Percentiles rank a stretch among this genome's conserved stretches.
Conservation (phyloP, 2,329 filamentous ascomycete species). For the Ophiostoma populinum region DNA sequence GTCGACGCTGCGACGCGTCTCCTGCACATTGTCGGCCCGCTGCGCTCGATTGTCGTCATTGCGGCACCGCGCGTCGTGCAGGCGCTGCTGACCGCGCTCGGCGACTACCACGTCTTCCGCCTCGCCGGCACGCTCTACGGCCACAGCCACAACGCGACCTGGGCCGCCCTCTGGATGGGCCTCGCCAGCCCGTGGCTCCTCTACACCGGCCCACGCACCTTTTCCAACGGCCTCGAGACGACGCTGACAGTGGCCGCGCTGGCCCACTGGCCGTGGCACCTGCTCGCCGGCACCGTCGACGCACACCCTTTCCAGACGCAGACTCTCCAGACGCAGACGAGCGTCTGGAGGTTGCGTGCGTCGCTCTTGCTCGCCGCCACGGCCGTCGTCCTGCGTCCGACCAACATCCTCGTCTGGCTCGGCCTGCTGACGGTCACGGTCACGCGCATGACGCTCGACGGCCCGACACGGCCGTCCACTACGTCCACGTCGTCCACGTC, state of each 20-base stretch:
- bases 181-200: slow-evolving; percentile 82
- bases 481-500: no score
- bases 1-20: slow-evolving; percentile 38
- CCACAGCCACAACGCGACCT: slow-evolving; percentile 40
- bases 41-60: slow-evolving; percentile 50
- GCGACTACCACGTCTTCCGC: slow-evolving; percentile 80
- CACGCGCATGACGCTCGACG: slow-evolving; percentile 22
- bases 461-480: no score
- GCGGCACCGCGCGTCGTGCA: slow-evolving; percentile 60
- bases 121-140: slow-evolving; percentile 62
- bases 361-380: slow-evolving; percentile 62
- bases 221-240: slow-evolving; percentile 91
- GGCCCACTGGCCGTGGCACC: slow-evolving; percentile 73
- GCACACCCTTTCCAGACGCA: slow-evolving; percentile 19
- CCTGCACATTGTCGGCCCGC: slow-evolving; percentile 33
- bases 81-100: slow-evolving; percentile 56
- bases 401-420: slow-evolving; percentile 75
- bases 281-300: slow-evolving; percentile 28
- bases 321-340: no score
- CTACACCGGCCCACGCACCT: slow-evolving; percentile 84
- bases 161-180: slow-evolving; percentile 55
- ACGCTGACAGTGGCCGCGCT: slow-evolving; percentile 67
- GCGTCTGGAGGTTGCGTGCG: slow-evolving; percentile 33
- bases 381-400: slow-evolving; percentile 75
- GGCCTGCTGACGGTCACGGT: slow-evolving; percentile 35